phyloP scores from a whole-genome alignment of 2,329 filamentous ascomycete genomes.

The Parafenestella ontariensis region DNA sequence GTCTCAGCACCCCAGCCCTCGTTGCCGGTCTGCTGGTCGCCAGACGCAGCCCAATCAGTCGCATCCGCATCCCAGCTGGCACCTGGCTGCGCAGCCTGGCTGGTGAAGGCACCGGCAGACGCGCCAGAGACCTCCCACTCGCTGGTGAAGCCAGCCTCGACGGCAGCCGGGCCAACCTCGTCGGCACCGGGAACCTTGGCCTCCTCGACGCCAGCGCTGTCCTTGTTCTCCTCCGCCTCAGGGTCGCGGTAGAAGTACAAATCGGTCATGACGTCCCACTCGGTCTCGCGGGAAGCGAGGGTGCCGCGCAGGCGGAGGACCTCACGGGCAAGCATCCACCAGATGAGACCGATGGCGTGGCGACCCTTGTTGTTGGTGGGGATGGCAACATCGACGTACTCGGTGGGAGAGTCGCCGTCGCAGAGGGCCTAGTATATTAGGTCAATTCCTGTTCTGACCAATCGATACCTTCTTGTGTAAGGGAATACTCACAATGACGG shows the following conservation, averaged over 20 bases:
- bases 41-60: conserved; percentile 72
- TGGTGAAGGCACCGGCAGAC: conserved; percentile 68
- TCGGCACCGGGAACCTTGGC: conserved; percentile 82
- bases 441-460: conserved; percentile 13
- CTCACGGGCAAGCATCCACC: conserved; percentile 99
- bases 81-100: conserved; percentile 64
- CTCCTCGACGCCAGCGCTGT: conserved; percentile 80
- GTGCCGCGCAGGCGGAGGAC: conserved; percentile 98
- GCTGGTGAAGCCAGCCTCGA: conserved; percentile 78
- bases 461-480: background rate
- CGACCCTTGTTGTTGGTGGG: conserved; percentile 99
- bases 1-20: conserved; percentile 60
- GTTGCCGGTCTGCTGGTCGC: conserved; percentile 53
- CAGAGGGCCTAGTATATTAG: conserved; percentile 71
- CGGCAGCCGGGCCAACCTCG: conserved; percentile 79
- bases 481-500: conserved; percentile 71
- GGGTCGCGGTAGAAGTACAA: conserved; percentile 99
- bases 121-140: conserved; percentile 85
- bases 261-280: conserved; percentile 99
- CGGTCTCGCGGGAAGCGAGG: conserved; percentile 91
- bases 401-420: conserved; percentile 99
- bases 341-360: conserved; percentile 96
- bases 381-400: conserved; percentile 99
- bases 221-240: conserved; percentile 99
- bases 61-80: conserved; percentile 70